Evolutionary conservation across 805 yeast species (phyloP).

Genomic region (Wickerhamiella hasegawae): DNA sequence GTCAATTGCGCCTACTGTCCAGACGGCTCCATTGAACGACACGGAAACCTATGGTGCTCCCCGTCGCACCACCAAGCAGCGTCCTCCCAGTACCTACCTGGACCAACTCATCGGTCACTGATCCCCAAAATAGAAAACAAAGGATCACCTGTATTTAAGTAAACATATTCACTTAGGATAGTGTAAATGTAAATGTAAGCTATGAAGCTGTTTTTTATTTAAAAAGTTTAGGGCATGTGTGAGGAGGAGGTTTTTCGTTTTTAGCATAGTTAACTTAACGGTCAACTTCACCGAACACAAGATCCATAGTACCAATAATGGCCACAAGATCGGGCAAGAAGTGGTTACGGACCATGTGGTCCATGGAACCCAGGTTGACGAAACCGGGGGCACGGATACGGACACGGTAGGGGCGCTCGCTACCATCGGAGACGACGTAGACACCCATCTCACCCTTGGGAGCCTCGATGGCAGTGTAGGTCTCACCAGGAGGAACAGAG

Average conservation of each 20-base stretch:
- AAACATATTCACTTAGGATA: neutral
- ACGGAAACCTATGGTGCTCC: neutral
- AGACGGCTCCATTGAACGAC: no score
- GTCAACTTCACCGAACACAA: constrained; percentile 89
- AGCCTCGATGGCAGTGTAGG: constrained; percentile 82
- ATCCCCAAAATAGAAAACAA: neutral
- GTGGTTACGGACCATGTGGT: constrained; percentile 73
- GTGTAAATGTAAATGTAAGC: no score
- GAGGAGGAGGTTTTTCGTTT: no score
- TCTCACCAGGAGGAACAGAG: constrained; percentile 80
- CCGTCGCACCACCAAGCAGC: constrained; percentile 7
- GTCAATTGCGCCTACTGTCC: no score
- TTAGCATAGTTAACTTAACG: constrained; percentile 30
- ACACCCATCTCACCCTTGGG: constrained; percentile 95
- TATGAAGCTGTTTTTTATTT: no score
- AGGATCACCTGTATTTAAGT: neutral
- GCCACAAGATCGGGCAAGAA: constrained; percentile 86
- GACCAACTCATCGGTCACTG: constrained; percentile 21
- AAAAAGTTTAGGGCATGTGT: no score
- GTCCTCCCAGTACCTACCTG: constrained; percentile 25
- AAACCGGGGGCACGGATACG: constrained; percentile 92
- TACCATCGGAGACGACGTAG: constrained; percentile 73
- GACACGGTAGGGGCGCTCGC: constrained; percentile 83
- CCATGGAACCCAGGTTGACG: constrained; percentile 79
- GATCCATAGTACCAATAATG: constrained; percentile 87